Base-by-base conservation (phyloP, 371 early-diverging fungal species). In the Mucor lusitanicus region DNA sequence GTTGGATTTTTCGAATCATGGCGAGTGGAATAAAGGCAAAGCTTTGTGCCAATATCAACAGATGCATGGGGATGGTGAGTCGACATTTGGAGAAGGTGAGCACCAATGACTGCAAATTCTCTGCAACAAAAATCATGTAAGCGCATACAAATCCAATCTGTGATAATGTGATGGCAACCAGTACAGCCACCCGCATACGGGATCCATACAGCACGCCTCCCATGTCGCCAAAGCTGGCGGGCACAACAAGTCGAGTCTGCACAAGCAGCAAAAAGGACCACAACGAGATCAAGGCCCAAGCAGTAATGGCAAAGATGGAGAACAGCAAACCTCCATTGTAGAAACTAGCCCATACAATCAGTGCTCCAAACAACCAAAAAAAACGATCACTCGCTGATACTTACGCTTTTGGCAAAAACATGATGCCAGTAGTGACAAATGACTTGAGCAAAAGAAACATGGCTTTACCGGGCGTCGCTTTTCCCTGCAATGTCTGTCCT, bases 61-160 rank as follows among this genome's bases (percentile, higher is more conserved):
- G 48, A 66, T 85, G 79, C 76, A 79, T 71, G 28, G 85, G 82
- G 39, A 85, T 78, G 63, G 80, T 64, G 0, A 85, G 75, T 2
- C 81, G 69, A 42, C 91, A 87, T 69, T 89, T 81, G 12, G 92
- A 80, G 19, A 87, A 82, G 6, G 90, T 81, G 67, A 87, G 81
- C 2, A 88, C 74, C 1, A 93, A 71, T 15, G 92, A 88, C 25
- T 90, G 88, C 11, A 94, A 75, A 69, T 93, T 95, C 69, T 94
- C 90, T 6, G 92, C 91, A 8, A 95, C 91, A 76, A 94, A 95
- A 39, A 93, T 92, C 85, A 89, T 91, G 77, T 95, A 95, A 6
- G 94, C 94, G 67, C 92, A 92, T 9, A 90, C 89, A 79, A 95
- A 95, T 0, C 95, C 95, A 37, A 90, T 86, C 83, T 95, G 95